Evolutionary conservation across 306 rosid genomes (phyloP).

Genomic region (Cucumis cinereus): DNA sequence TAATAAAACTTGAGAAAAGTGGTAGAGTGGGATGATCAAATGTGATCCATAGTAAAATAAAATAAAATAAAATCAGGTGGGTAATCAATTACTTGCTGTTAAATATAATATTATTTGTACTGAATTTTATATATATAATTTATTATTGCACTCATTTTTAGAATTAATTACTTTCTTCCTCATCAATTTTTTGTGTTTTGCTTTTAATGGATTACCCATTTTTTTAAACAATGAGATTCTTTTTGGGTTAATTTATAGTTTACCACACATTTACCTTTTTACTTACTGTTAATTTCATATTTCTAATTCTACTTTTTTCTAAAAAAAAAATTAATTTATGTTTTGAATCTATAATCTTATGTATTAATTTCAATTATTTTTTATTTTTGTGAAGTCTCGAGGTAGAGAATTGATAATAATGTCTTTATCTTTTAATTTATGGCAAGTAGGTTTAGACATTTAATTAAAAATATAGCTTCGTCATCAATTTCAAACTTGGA

Average conservation of each 20-base stretch:
- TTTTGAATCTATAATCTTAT: neutral
- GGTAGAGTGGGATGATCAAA: neutral
- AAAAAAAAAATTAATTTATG: too few species aligned
- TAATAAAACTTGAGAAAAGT: neutral
- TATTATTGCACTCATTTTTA: neutral
- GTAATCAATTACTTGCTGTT: neutral
- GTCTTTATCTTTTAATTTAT: neutral
- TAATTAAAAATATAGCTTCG: neutral
- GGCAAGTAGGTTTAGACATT: neutral
- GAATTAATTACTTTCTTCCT: neutral
- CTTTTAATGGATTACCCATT: neutral
- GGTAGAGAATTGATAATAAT: neutral
- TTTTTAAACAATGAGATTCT: too few species aligned
- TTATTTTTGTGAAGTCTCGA: neutral
- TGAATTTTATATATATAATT: neutral
- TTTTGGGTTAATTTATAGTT: too few species aligned
- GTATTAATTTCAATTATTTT: neutral
- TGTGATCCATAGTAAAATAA: neutral
- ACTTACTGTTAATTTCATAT: too few species aligned
- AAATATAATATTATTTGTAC: neutral
- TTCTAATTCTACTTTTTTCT: too few species aligned
- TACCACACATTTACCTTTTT: too few species aligned
- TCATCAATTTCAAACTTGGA: neutral
- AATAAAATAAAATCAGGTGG: neutral
- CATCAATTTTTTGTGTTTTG: neutral